Percentiles rank a stretch among this genome's conserved stretches.
These are phyloP conservation scores for Cyclotella cryptica DNA, from an alignment of 108 stramenopile species.

Conservation along the genomic window DNA sequence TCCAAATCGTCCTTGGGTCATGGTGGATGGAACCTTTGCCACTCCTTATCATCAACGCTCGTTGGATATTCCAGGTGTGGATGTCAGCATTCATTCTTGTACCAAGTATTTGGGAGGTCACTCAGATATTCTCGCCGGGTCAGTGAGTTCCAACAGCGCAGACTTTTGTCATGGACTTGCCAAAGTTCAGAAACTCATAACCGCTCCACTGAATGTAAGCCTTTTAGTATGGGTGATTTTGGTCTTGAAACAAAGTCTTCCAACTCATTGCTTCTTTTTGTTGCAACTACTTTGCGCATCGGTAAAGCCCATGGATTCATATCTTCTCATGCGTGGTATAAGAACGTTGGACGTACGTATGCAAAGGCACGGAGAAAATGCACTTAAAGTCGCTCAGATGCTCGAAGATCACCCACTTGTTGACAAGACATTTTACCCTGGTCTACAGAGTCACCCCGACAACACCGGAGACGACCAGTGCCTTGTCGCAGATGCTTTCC, in stretches of 20 bases:
- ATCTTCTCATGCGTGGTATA: conserved; percentile 84
- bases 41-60: conserved; percentile 79
- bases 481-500: conserved; percentile 51
- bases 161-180: conserved; percentile 66
- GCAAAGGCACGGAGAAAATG: conserved; percentile 69
- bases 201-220: conserved; percentile 64
- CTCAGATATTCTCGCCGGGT: conserved; percentile 88
- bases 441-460: conserved; percentile 63
- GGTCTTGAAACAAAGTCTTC: too few species aligned
- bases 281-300: not conserved
- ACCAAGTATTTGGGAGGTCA: conserved; percentile 95
- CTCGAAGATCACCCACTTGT: conserved; percentile 69
- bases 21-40: conserved; percentile 85
- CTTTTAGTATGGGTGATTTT: not conserved
- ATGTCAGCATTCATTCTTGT: conserved; percentile 83
- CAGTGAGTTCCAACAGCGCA: conserved; percentile 69
- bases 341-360: conserved; percentile 91
- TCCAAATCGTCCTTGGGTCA: conserved; percentile 57
- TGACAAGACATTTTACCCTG: conserved; percentile 67
- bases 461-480: conserved; percentile 41
- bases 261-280: not conserved
- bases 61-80: conserved; percentile 74
- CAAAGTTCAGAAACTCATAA: conserved; percentile 84
- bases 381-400: conserved; percentile 64
- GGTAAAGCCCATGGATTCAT: conserved; percentile 84